These are phyloP conservation scores for Penicillium sp. DNA, from an alignment of 2,329 filamentous ascomycete genomes.

Conservation along the genomic window DNA sequence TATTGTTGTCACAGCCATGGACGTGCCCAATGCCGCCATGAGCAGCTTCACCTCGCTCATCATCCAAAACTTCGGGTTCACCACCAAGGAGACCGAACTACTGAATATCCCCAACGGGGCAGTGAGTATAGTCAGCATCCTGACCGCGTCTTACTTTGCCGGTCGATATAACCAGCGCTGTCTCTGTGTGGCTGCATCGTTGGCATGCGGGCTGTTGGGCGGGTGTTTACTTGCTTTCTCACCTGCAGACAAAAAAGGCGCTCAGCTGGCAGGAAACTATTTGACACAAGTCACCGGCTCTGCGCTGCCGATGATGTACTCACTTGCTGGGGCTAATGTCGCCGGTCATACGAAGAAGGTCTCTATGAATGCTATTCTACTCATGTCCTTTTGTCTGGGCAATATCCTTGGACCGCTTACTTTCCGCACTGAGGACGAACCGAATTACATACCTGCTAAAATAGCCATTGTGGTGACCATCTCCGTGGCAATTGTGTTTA, in stretches of 20 bases:
- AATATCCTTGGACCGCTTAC: constrained; percentile 49
- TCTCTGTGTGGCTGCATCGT: constrained; percentile 36
- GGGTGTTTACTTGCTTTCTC: constrained; percentile 40
- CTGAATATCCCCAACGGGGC: constrained; percentile 42
- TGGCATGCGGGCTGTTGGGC: constrained; percentile 33
- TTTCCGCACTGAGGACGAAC: constrained; percentile 40
- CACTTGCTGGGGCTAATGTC: constrained; percentile 39
- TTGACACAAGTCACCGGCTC: constrained; percentile 41
- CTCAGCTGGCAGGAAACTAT: constrained; percentile 42
- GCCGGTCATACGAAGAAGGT: constrained; percentile 42
- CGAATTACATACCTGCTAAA: constrained; percentile 30
- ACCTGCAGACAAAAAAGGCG: constrained; percentile 35
- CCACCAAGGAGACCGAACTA: constrained; percentile 33
- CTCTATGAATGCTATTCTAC: constrained; percentile 36
- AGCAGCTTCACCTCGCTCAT: constrained; percentile 43
- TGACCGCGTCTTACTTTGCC: constrained; percentile 39
- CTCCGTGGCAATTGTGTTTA: constrained; percentile 30
- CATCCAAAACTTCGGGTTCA: constrained; percentile 41
- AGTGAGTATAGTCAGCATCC: constrained; percentile 39
- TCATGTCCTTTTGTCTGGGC: constrained; percentile 41
- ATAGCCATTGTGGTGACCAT: constrained; percentile 31
- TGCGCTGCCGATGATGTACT: constrained; percentile 43
- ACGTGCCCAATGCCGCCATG: constrained; percentile 41
- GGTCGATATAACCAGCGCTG: constrained; percentile 37
- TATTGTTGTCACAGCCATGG: constrained; percentile 41